Base-by-base conservation (phyloP, 164 flowering plant species). In the Piper longum region DNA sequence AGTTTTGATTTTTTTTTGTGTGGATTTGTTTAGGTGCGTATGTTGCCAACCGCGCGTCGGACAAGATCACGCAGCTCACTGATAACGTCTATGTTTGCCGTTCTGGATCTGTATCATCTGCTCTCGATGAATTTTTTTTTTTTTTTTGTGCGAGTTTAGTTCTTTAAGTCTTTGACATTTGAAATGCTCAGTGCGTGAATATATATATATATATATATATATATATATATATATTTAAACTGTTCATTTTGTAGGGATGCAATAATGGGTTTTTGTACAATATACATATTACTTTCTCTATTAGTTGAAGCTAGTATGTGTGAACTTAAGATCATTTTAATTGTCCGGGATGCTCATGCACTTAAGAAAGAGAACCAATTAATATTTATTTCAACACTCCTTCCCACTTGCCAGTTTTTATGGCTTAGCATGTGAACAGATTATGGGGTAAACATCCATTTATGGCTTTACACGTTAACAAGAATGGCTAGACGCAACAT, bases 31-130 rank as follows among this genome's bases (percentile, higher is more conserved):
- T 63, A 89, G 96, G 96, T 2, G 68, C 84, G 77, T 89, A 89
- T 68, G 91, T 89, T 59, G 97, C 97, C 8, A 89, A 89, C 66
- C 79, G 97, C 19, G 97, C 97, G 0, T 87, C 95, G 5, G 97
- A 89, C 70, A 89, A 89, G 65, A 89, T 89, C 74, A 89, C 95
- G 2, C 78, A 89, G 85, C 81, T 89, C 59, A 87, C 97, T 4
- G 97, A 89, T 61, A 89, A 89, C 72, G 89, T 89, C 66, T 89
- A 87, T 55, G 36, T 87, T 11, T 89, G 97, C 65, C 95, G 97
- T 59, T 89, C 97, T 55, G 97, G 97, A 75, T 89, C 97, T 77
- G 97, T 89, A 82, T 40, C 39, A 17, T 26, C 41, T 39, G 59
- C 57, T 58, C 14, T 42, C 41, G 11, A 14, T 42, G 18, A 39